Evolutionary conservation across 202 grass and related monocot genomes (phyloP).

Genomic region (Zizania palustris): DNA sequence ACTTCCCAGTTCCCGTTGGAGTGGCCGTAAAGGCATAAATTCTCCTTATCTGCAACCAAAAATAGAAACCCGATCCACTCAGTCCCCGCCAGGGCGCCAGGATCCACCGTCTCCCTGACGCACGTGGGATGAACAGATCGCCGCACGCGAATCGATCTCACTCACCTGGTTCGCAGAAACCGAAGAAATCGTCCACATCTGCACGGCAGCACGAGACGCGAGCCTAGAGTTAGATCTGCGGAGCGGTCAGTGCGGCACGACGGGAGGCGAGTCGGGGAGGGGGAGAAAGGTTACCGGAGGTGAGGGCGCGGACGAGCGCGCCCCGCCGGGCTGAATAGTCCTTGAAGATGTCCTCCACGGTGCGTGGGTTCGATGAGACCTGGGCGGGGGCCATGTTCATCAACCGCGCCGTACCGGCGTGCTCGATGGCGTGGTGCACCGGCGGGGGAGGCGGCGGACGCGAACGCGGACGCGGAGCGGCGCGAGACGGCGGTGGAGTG

Average conservation of each 20-base stretch:
- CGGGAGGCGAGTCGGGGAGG: background rate
- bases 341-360: slow-evolving; percentile 90
- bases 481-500: slow-evolving; percentile 4
- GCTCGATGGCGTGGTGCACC: background rate
- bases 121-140: background rate
- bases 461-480: background rate
- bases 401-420: slow-evolving; percentile 44
- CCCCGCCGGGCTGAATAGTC: slow-evolving; percentile 71
- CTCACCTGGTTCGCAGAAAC: slow-evolving; percentile 86
- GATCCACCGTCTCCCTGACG: slow-evolving; percentile 38
- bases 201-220: slow-evolving; percentile 13
- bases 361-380: slow-evolving; percentile 60
- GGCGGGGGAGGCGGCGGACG: background rate
- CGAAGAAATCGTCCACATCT: slow-evolving; percentile 95
- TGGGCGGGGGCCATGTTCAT: slow-evolving; percentile 64
- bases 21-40: slow-evolving; percentile 86
- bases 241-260: background rate
- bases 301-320: slow-evolving; percentile 86
- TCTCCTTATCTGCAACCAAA: slow-evolving; percentile 75
- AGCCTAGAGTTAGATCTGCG: slow-evolving; percentile 48
- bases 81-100: slow-evolving; percentile 7
- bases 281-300: slow-evolving; percentile 54
- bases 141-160: slow-evolving; percentile 16
- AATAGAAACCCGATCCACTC: slow-evolving; percentile 29
- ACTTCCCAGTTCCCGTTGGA: slow-evolving; percentile 79